Conservation (phyloP, 257 asterid genomes). For the Gentiana macrophylla region DNA sequence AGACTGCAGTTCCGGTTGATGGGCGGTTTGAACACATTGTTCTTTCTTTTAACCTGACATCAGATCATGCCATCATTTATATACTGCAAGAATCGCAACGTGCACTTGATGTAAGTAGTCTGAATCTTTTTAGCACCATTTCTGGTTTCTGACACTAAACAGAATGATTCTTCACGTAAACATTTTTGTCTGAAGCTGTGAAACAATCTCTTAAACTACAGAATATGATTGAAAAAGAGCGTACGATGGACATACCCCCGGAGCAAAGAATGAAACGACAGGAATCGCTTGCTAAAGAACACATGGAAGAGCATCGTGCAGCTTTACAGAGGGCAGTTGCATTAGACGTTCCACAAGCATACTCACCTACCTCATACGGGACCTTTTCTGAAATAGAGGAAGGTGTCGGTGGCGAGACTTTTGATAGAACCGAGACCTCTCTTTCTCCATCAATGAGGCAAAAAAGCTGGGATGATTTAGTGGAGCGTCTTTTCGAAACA, state of each 20-base stretch:
- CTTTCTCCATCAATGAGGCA: slow-evolving; percentile 10
- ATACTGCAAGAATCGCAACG: slow-evolving; percentile 67
- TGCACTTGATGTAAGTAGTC: slow-evolving; percentile 59
- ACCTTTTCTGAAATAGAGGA: slow-evolving; percentile 49
- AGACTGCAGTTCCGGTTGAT: slow-evolving; percentile 94
- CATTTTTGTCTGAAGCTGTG: too few relatives aligned
- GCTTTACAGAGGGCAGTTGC: slow-evolving; percentile 79
- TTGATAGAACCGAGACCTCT: slow-evolving; percentile 22
- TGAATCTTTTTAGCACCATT: slow-evolving; percentile 2
- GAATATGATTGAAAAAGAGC: slow-evolving; percentile 61
- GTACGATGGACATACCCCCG: slow-evolving; percentile 48
- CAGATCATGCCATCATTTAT: slow-evolving; percentile 73
- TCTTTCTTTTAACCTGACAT: slow-evolving; percentile 73
- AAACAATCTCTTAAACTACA: slow-evolving; percentile 11
- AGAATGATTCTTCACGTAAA: too few relatives aligned
- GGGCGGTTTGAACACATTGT: slow-evolving; percentile 97
- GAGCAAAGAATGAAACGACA: slow-evolving; percentile 78
- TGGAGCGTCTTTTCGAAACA: slow-evolving; percentile 11
- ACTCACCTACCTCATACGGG: slow-evolving; percentile 65
- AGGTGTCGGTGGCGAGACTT: slow-evolving; percentile 17
- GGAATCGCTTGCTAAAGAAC: slow-evolving; percentile 60
- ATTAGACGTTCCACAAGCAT: slow-evolving; percentile 60
- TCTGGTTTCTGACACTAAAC: too few relatives aligned
- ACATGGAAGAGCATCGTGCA: slow-evolving; percentile 63
- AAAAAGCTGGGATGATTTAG: slow-evolving; percentile 19